Evolutionary conservation across 225 moss, liverwort and hornwort genomes (phyloP).

Genomic region (Pleurozium schreberi): DNA sequence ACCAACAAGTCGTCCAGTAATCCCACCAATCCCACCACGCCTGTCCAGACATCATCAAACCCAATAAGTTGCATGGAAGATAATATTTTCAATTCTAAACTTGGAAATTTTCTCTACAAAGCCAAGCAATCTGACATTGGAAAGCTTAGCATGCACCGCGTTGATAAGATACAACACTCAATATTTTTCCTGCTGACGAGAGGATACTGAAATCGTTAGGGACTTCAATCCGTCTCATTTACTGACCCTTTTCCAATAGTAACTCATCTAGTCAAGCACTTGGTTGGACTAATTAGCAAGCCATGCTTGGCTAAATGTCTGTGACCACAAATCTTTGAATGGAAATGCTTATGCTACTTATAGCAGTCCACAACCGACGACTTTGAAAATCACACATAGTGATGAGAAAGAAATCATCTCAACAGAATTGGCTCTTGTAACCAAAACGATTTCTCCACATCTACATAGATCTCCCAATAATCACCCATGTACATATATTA

Average conservation of each 20-base stretch:
- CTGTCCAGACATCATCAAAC: constrained; percentile 42
- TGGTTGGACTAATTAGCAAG: neutral
- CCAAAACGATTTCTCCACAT: neutral
- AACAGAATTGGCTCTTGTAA: neutral
- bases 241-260: neutral
- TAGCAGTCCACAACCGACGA: neutral
- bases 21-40: constrained; percentile 84
- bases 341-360: neutral
- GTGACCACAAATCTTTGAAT: neutral
- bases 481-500: neutral
- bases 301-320: neutral
- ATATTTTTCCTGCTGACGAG: neutral
- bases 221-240: neutral
- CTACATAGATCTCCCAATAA: neutral
- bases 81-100: neutral
- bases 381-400: neutral
- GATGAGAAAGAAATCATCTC: neutral
- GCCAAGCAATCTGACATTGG: neutral
- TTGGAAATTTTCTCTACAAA: neutral
- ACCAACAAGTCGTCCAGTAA: constrained; percentile 95
- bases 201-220: neutral
- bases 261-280: neutral
- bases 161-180: neutral
- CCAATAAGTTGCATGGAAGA: neutral
- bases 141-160: neutral